A percentile compares a stretch with the other conserved stretches of the same genome.
These are phyloP conservation scores for Rhodotorula diobovata DNA, from an alignment of 768 basidiomycete species.

Conservation along the genomic window DNA sequence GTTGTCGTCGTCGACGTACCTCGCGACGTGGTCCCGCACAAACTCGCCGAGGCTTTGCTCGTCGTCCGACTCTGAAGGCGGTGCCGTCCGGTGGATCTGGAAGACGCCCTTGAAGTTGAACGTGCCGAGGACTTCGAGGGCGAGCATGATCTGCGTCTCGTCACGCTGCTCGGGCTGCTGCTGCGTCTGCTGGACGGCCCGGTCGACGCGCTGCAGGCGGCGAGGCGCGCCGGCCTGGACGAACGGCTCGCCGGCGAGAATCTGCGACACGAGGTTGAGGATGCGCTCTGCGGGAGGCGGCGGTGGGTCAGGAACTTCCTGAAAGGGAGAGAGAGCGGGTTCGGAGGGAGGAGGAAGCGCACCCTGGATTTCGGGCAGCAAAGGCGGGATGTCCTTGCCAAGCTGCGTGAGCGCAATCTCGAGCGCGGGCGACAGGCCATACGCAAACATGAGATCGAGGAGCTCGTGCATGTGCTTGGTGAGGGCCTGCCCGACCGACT, in stretches of 20 bases:
- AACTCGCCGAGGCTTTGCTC: constrained; percentile 95
- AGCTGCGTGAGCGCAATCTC: constrained; percentile 78
- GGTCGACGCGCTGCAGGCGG: constrained; percentile 50
- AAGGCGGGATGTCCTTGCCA: constrained; percentile 77
- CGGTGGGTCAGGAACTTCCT: not conserved
- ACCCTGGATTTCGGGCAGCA: constrained; percentile 91
- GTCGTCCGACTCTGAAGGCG: constrained; percentile 42
- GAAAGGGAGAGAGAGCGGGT: not conserved
- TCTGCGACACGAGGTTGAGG: constrained; percentile 73
- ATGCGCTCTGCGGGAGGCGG: constrained; percentile 63
- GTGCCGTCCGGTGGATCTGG: constrained; percentile 16
- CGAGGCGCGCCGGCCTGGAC: constrained; percentile 76
- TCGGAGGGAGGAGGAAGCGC: constrained; percentile 11
- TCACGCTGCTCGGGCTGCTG: constrained; percentile 16
- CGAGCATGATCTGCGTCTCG: constrained; percentile 56
- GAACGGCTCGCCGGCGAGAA: constrained; percentile 78
- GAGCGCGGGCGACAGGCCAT: constrained; percentile 83
- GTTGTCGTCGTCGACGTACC: constrained; percentile 89
- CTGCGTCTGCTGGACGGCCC: not conserved
- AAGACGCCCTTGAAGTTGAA: constrained; percentile 87
- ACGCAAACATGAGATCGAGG: constrained; percentile 91
- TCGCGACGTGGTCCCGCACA: constrained; percentile 81
- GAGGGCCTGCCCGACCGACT: constrained; percentile 89
- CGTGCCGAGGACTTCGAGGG: constrained; percentile 75
- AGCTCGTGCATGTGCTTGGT: constrained; percentile 95